A percentile compares a stretch with the other conserved stretches of the same genome.
Conservation (phyloP, 768 basidiomycete genomes). For the Gautieria morchelliformis region DNA sequence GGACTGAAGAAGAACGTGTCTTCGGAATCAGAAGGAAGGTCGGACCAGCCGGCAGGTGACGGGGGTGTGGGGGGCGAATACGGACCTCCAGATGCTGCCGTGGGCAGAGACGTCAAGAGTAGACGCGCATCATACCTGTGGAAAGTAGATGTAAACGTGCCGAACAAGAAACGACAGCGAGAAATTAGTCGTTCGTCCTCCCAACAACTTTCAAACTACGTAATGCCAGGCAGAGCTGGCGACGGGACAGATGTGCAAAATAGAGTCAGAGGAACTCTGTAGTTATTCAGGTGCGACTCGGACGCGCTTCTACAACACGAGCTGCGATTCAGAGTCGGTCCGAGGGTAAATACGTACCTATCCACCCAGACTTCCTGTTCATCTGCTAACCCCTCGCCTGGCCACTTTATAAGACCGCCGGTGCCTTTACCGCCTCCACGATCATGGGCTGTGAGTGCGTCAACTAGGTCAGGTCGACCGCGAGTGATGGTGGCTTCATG, state of each 20-base stretch:
- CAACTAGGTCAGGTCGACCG: constrained; percentile 21
- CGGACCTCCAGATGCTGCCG: constrained; percentile 6
- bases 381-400: constrained; percentile 13
- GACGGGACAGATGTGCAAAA: background rate
- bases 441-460: constrained; percentile 6
- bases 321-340: background rate
- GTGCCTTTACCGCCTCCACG: constrained; percentile 14
- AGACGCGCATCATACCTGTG: constrained; percentile 75
- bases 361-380: constrained; percentile 58
- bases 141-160: background rate
- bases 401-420: constrained; percentile 28
- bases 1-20: constrained; percentile 75
- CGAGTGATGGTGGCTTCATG: constrained; percentile 68
- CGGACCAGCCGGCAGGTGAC: constrained; percentile 67
- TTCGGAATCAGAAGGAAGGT: constrained; percentile 77
- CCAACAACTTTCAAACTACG: no score
- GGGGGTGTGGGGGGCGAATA: constrained; percentile 11
- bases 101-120: constrained; percentile 46
- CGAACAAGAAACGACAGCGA: constrained; percentile 12
- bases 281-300: background rate
- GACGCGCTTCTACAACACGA: background rate
- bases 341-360: constrained; percentile 47
- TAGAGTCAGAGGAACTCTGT: constrained; percentile 11
- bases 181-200: background rate
- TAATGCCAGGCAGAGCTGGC: no score